These are phyloP conservation scores for Claviceps paspali DNA, from an alignment of 2,329 filamentous ascomycete species.

Conservation along the genomic window DNA sequence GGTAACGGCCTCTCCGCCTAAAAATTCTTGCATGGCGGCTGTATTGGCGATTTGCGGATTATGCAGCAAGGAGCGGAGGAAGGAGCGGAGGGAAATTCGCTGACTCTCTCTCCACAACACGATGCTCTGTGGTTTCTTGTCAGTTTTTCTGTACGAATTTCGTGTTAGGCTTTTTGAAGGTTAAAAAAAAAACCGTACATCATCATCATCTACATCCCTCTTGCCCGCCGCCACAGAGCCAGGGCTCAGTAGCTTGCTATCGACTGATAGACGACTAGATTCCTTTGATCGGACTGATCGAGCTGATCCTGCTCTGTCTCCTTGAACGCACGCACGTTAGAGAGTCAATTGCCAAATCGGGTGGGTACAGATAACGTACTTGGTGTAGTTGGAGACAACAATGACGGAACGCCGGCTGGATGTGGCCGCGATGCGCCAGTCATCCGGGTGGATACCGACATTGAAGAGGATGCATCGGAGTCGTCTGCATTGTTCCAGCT, in stretches of 20 bases:
- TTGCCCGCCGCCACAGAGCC: conserved; percentile 4
- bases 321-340: background rate
- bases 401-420: conserved; percentile 9
- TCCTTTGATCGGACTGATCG: conserved; percentile 15
- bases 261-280: conserved; percentile 18
- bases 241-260: conserved; percentile 16
- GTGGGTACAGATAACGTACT: background rate
- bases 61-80: conserved; percentile 70
- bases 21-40: conserved; percentile 69
- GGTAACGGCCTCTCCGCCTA: conserved; percentile 56
- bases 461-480: conserved; percentile 66
- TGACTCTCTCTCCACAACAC: conserved; percentile 75
- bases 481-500: conserved; percentile 42
- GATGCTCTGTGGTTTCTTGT: conserved; percentile 27
- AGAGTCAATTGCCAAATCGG: background rate
- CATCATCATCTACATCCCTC: conserved; percentile 11
- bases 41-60: conserved; percentile 75
- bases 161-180: too few species aligned
- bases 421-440: conserved; percentile 22
- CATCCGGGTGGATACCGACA: conserved; percentile 58
- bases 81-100: conserved; percentile 79
- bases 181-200: too few species aligned
- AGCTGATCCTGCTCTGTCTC: conserved; percentile 12
- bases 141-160: too few species aligned
- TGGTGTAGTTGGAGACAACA: conserved; percentile 15